Evolutionary conservation across 208 protist species (phyloP).

Genomic region (Trypanosoma cruzi): DNA sequence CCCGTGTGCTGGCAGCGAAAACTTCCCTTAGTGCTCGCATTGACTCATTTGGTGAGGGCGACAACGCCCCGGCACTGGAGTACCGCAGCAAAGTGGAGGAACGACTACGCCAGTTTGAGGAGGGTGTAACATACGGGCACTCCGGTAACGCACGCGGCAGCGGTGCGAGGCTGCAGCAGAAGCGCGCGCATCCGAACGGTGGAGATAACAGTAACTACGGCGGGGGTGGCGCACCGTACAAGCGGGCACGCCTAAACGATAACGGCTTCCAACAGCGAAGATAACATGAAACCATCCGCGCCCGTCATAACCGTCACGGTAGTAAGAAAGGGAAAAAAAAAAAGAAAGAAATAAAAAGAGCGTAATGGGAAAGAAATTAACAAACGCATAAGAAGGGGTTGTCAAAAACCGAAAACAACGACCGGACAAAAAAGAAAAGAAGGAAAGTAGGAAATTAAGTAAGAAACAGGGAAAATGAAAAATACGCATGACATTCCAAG

Average conservation of each 20-base stretch:
- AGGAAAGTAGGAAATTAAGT: neutral
- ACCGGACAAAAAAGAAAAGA: neutral
- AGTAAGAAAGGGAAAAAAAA: slow-evolving; percentile 8
- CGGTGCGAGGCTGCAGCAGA: slow-evolving; percentile 62
- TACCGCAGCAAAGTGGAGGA: slow-evolving; percentile 92
- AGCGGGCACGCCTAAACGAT: slow-evolving; percentile 40
- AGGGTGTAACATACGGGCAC: slow-evolving; percentile 87
- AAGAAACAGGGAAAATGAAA: neutral
- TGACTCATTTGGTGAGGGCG: slow-evolving; percentile 97
- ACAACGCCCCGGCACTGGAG: slow-evolving; percentile 85
- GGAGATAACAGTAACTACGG: slow-evolving; percentile 23
- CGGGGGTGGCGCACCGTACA: slow-evolving; percentile 37
- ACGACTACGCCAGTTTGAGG: slow-evolving; percentile 90
- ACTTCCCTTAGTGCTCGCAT: slow-evolving; percentile 97
- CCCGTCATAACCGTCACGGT: too few relatives aligned
- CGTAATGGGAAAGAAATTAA: slow-evolving; percentile 1
- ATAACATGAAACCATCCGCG: slow-evolving; percentile 1
- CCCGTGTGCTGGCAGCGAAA: slow-evolving; percentile 97
- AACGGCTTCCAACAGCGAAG: slow-evolving; percentile 59
- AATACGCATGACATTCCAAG: neutral
- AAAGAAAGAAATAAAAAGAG: slow-evolving; percentile 8
- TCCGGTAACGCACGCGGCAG: slow-evolving; percentile 86
- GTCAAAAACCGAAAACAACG: neutral
- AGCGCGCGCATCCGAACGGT: slow-evolving; percentile 35
- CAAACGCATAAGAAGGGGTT: neutral